phyloP scores from a whole-genome alignment of 169 alveolate genomes.

The Plasmodium sp. region DNA sequence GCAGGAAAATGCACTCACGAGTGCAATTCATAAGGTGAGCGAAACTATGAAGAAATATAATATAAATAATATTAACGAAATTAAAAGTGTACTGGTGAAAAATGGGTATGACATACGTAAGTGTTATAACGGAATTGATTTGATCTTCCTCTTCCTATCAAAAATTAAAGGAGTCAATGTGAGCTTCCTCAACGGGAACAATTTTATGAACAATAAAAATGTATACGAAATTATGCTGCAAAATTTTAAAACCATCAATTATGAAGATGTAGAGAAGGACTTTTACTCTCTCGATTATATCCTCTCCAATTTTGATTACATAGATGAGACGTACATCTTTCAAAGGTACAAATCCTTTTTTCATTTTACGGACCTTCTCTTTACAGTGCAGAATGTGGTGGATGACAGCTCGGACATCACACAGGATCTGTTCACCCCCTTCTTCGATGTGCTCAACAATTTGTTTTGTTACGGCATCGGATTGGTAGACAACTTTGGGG shows the following conservation, averaged over 20 bases:
- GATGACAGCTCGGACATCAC: constrained; percentile 21
- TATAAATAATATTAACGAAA: constrained; percentile 48
- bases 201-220: constrained; percentile 19
- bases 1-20: neutral
- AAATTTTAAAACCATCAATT: constrained; percentile 13
- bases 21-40: constrained; percentile 12
- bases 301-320: constrained; percentile 14
- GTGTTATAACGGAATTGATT: constrained; percentile 50
- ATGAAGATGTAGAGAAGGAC: constrained; percentile 5
- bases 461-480: constrained; percentile 66
- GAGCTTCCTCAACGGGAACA: constrained; percentile 21
- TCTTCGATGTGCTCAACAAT: constrained; percentile 50
- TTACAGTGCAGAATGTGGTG: constrained; percentile 24
- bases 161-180: constrained; percentile 61
- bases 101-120: constrained; percentile 57
- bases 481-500: constrained; percentile 9
- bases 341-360: constrained; percentile 34
- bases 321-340: constrained; percentile 48
- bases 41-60: constrained; percentile 54
- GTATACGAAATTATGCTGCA: constrained; percentile 44
- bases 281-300: constrained; percentile 35
- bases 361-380: constrained; percentile 25
- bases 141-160: constrained; percentile 40
- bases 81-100: constrained; percentile 23
- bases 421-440: constrained; percentile 21